Evolutionary conservation across 106 monocot genomes (phyloP).

Genomic region (Narthecium ossifragum): DNA sequence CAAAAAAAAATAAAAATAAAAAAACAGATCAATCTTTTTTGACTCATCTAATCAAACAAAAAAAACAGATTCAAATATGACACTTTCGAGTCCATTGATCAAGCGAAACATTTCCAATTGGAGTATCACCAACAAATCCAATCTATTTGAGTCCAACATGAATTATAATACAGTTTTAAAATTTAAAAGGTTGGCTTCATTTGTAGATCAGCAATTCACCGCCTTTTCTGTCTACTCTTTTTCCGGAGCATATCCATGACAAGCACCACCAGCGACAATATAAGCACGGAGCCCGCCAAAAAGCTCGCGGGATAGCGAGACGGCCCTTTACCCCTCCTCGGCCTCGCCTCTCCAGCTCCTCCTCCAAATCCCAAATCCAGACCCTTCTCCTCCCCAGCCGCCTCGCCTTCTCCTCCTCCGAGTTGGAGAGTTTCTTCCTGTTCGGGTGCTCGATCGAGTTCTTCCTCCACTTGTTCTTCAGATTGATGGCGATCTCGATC

Average conservation of each 20-base stretch:
- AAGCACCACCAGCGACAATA: slow-evolving; percentile 17
- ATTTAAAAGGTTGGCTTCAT: too few species aligned
- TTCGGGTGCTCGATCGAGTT: not conserved
- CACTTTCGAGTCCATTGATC: too few species aligned
- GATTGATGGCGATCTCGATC: not conserved
- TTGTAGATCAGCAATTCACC: too few species aligned
- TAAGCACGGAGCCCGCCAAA: slow-evolving; percentile 18
- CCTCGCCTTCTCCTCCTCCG: not conserved
- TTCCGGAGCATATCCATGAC: slow-evolving; percentile 4
- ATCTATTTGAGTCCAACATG: too few species aligned
- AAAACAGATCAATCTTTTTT: too few species aligned
- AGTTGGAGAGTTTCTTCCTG: not conserved
- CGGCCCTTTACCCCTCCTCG: not conserved
- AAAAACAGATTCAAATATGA: too few species aligned
- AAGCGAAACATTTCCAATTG: too few species aligned
- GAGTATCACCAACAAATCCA: too few species aligned
- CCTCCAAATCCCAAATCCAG: not conserved
- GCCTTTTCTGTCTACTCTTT: slow-evolving; percentile 5
- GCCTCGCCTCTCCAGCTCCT: not conserved
- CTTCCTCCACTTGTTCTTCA: not conserved
- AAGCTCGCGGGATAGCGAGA: not conserved
- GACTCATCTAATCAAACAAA: too few species aligned
- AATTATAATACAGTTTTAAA: too few species aligned
- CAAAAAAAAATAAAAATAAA: too few species aligned
- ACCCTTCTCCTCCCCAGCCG: not conserved